phyloP scores from a whole-genome alignment of 192 early-diverging fungal genomes.

The Phlyctochytrium planicorne region DNA sequence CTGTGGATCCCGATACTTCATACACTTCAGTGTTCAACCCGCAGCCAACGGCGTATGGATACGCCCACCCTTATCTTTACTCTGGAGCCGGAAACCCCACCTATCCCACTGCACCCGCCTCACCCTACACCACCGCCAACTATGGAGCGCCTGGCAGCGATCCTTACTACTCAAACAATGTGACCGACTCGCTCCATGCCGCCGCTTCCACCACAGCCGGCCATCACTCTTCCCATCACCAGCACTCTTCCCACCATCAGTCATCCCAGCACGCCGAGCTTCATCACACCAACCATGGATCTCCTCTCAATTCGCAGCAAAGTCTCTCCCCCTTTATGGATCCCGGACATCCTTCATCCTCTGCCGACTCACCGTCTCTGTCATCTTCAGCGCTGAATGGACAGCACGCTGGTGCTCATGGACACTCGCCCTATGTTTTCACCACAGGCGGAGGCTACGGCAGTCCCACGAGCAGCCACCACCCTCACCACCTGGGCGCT shows the following conservation, averaged over 20 bases:
- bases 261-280: too few species aligned
- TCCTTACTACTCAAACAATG: background rate
- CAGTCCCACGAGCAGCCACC: too few species aligned
- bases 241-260: too few species aligned
- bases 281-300: too few species aligned
- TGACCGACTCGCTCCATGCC: too few species aligned
- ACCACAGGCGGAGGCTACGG: background rate
- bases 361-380: too few species aligned
- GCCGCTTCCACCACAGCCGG: too few species aligned
- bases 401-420: background rate
- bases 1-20: background rate
- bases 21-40: background rate
- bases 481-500: background rate
- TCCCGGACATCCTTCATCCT: too few species aligned
- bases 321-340: too few species aligned
- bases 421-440: background rate
- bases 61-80: background rate
- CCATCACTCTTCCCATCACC: too few species aligned
- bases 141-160: background rate
- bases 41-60: background rate
- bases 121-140: conserved; percentile 1
- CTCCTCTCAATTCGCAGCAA: too few species aligned
- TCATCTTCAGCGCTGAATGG: background rate
- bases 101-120: background rate
- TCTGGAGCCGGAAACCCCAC: background rate